A percentile compares a stretch with the other conserved stretches of the same genome.
Conservation (phyloP, 2,329 filamentous ascomycete species). For the Intubia oerlemansii region DNA sequence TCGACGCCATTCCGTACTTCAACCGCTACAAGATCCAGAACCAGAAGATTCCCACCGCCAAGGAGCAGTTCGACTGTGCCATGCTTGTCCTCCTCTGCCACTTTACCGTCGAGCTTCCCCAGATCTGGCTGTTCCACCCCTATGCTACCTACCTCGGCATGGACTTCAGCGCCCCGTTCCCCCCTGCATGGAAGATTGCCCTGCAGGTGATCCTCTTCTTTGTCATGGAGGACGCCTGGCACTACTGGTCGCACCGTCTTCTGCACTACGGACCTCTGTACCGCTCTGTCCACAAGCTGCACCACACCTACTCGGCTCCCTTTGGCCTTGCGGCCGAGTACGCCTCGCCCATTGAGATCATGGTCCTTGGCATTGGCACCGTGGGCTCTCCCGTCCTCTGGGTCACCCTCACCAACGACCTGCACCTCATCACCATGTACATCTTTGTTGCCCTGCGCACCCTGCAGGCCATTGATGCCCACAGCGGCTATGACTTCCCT, state of each 20-base stretch:
- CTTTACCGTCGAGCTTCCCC: conserved; percentile 93
- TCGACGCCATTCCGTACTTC: conserved; percentile 73
- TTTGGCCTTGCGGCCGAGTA: conserved; percentile 96
- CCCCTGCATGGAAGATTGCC: conserved; percentile 63
- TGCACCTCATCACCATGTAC: conserved; percentile 97
- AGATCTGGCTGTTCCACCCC: conserved; percentile 98
- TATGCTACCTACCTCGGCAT: conserved; percentile 86
- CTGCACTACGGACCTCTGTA: conserved; percentile 93
- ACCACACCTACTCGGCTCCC: conserved; percentile 95
- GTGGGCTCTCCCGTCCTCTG: conserved; percentile 68
- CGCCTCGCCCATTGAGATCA: conserved; percentile 89
- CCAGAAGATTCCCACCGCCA: conserved; percentile 73
- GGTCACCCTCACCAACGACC: conserved; percentile 61
- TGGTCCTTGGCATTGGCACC: conserved; percentile 76
- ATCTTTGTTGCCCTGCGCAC: conserved; percentile 81
- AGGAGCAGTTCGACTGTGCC: conserved; percentile 89
- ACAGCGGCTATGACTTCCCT: conserved; percentile 96
- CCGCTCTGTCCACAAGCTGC: conserved; percentile 94
- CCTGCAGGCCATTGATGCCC: conserved; percentile 94
- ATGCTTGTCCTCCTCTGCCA: conserved; percentile 82
- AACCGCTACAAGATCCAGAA: conserved; percentile 88
- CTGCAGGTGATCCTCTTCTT: conserved; percentile 90
- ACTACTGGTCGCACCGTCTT: conserved; percentile 87
- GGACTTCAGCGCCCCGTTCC: conserved; percentile 75
- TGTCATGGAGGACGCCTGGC: conserved; percentile 89